Percentiles rank a stretch among this genome's conserved stretches.
These are phyloP conservation scores for Knoxia roxburghii DNA, from an alignment of 257 asterid genomes.

Conservation along the genomic window DNA sequence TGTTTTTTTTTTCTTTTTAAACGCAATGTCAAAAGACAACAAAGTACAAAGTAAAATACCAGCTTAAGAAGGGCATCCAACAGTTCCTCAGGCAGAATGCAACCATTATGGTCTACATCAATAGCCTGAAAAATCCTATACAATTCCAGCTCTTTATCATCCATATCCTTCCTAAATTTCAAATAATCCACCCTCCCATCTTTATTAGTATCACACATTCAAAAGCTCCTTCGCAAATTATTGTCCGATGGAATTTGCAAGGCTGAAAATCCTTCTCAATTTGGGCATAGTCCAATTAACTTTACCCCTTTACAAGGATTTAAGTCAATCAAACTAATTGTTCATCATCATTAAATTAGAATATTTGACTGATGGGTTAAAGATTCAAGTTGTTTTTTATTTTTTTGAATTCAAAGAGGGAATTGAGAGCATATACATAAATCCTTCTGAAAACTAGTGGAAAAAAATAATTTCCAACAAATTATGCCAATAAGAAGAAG, in stretches of 20 bases:
- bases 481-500: no score
- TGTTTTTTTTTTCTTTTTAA: neutral
- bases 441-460: no score
- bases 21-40: neutral
- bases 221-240: slow-evolving; percentile 91
- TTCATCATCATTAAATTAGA: no score
- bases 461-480: no score
- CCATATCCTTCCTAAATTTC: slow-evolving; percentile 94
- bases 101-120: slow-evolving; percentile 92
- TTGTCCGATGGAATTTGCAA: slow-evolving; percentile 89
- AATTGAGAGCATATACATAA: no score
- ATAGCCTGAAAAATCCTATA: slow-evolving; percentile 92
- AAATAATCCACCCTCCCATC: slow-evolving; percentile 92
- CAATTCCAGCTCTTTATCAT: slow-evolving; percentile 90
- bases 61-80: slow-evolving; percentile 94
- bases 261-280: slow-evolving; percentile 86
- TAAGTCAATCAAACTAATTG: no score
- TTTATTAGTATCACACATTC: slow-evolving; percentile 72
- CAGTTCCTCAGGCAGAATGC: slow-evolving; percentile 93
- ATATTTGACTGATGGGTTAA: no score
- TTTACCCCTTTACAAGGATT: no score
- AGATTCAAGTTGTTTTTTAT: no score
- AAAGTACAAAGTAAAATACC: slow-evolving; percentile 29
- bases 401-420: no score
- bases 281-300: slow-evolving; percentile 59